phyloP scores from a whole-genome alignment of 1,284 basidiomycete genomes.

The Boletus hoseneyae region DNA sequence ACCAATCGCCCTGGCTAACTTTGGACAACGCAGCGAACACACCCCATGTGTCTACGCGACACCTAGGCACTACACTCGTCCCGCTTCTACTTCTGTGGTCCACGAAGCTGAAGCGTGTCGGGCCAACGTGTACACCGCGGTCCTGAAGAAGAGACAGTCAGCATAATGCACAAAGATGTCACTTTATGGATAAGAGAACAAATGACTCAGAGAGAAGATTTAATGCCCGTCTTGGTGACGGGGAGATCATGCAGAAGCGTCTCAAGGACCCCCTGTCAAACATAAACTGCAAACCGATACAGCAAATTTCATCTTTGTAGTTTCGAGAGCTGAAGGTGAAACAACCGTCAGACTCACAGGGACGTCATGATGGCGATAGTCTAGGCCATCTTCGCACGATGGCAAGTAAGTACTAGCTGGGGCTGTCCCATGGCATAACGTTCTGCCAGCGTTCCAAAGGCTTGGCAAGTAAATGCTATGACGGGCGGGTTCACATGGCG shows the following conservation, averaged over 20 bases:
- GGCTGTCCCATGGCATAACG: neutral
- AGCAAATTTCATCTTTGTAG: slow-evolving; percentile 22
- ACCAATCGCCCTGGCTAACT: too few species aligned
- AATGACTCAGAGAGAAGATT: slow-evolving; percentile 35
- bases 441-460: neutral
- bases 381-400: too few species aligned
- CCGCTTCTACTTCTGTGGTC: neutral
- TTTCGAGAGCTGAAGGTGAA: neutral
- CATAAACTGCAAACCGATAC: slow-evolving; percentile 15
- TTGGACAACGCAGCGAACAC: too few species aligned
- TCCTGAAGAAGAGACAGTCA: slow-evolving; percentile 17
- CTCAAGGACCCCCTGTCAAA: slow-evolving; percentile 27
- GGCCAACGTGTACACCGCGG: neutral
- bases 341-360: slow-evolving; percentile 13
- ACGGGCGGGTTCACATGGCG: neutral
- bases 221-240: slow-evolving; percentile 10
- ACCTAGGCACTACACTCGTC: neutral
- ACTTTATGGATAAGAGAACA: neutral
- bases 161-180: neutral
- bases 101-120: slow-evolving; percentile 1
- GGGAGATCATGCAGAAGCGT: slow-evolving; percentile 30
- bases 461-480: neutral
- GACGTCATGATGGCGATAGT: too few species aligned
- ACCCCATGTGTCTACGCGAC: too few species aligned
- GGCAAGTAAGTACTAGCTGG: neutral